Base-by-base conservation (phyloP, 805 yeast species). In the Wickerhamiella cacticola region DNA sequence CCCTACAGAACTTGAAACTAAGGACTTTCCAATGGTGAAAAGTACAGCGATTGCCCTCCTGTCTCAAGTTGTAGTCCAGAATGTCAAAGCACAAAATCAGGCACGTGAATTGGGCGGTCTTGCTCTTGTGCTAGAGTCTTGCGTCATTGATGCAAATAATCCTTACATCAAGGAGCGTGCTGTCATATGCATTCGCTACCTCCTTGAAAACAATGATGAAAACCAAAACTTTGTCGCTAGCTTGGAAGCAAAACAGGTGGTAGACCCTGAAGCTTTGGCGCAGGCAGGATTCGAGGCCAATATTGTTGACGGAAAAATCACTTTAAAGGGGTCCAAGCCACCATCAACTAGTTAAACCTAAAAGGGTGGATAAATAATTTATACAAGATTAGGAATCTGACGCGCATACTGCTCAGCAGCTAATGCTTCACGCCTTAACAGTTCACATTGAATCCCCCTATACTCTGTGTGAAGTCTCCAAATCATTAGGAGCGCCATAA, bases 131-230 rank as follows among this genome's bases (percentile, higher is more conserved):
- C 66, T 89, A 21, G 81, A 88, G 6, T 81, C 80, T 53, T 88
- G 96, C 65, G 75, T 82, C 34, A 78, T 92, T 45, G 97, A 89
- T 61, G 80, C 79, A 40, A 78, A 83, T 59, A 94, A 92, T 61
- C 97, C 96, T 0, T 89, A 73, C 56, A 56, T 66, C 49, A 59
- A 85, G 54, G 98, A 89, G 59, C 68, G 89, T 51, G 74, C 94
- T 1, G 82, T 92, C 28, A 65, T 89, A 5, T 85, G 96, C 58
- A 60, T 92, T 24, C 75, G 80, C 56, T 79, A 78, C 51, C 63
- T 87, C 26, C 63, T 89, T 13, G 73, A 75, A 21, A 69, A 73
- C 8, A 92, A 92, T 56, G 57, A 54, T 3, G 69, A 67, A 41
- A 92, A 89, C 61, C 96, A 89, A 63, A 68, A 72, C 1, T 77